phyloP scores from a whole-genome alignment of 306 rosid species.

The Purshia tridentata region DNA sequence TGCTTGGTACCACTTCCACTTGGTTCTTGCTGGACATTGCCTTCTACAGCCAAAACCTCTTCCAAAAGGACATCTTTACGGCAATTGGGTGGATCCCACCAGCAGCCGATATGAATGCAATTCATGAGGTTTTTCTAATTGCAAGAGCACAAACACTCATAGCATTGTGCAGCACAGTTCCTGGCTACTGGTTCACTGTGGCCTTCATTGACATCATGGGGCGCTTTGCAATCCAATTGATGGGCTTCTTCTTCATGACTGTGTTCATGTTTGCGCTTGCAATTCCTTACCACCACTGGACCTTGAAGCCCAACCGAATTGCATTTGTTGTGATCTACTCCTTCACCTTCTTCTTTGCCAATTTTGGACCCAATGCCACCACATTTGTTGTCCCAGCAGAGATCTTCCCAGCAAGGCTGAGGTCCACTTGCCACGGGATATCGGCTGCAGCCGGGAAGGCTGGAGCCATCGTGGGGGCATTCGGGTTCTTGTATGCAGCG shows the following conservation, averaged over 20 bases:
- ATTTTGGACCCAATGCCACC: constrained; percentile 89
- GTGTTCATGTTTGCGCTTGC: constrained; percentile 91
- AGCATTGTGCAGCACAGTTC: constrained; percentile 82
- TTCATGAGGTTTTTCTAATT: constrained; percentile 64
- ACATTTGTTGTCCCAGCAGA: constrained; percentile 88
- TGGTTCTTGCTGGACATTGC: constrained; percentile 92
- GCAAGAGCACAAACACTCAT: constrained; percentile 83
- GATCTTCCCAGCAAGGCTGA: constrained; percentile 82
- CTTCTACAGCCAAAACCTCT: constrained; percentile 82
- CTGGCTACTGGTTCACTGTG: constrained; percentile 93
- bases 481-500: constrained; percentile 84
- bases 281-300: constrained; percentile 88
- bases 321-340: constrained; percentile 77
- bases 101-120: constrained; percentile 62
- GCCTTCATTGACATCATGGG: constrained; percentile 61
- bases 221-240: constrained; percentile 69
- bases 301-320: constrained; percentile 33
- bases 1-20: constrained; percentile 67
- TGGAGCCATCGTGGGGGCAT: constrained; percentile 87
- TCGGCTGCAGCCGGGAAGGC: constrained; percentile 92
- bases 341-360: constrained; percentile 78
- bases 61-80: constrained; percentile 79
- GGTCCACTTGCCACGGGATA: constrained; percentile 92
- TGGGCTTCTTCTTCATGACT: constrained; percentile 94
- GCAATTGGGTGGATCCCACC: constrained; percentile 83